Evolutionary conservation across 1,139 yeast genomes (phyloP), one percentile per base, ranked within the genome.

Genomic region (Arxiozyma slooffiae): DNA sequence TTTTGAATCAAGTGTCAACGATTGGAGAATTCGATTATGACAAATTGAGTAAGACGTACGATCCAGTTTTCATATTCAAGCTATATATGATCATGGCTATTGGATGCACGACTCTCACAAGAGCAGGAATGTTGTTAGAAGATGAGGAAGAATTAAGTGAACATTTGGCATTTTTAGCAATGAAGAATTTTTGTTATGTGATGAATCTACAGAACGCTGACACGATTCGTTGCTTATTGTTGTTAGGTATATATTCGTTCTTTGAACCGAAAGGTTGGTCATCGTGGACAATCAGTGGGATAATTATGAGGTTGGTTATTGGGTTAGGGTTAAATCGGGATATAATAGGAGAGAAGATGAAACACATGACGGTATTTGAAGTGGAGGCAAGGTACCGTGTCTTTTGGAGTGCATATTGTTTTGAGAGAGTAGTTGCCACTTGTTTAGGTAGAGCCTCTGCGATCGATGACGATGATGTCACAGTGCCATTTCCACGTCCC

Each of bases 391-490:
- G 74, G 47, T 67, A 69, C 41, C 61, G 80, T 45, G 60, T 76
- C 6, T 76, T 76, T 54, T 77, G 81, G 81, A 71, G 77, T 46
- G 74, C 75, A 11, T 76, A 73, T 54, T 72, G 71, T 49, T 73
- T 72, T 62, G 81, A 77, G 55, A 59, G 78, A 44, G 59, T 73
- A 18, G 69, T 76, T 18, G 70, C 77, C 1, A 65, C 72, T 1
- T 68, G 77, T 4, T 57, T 75, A 16, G 78, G 78, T 1, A 64
- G 78, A 49, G 73, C 75, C 2, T 68, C 74, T 18, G 70, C 74
- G 1, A 68, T 77, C 18, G 70, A 70, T 39, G 78, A 76, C 49
- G 74, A 71, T 49, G 77, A 76, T 54, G 71, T 77, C 38, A 71
- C 71, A 50, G 69, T 73, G 0, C 76, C 76, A 0, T 54, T 68